These are phyloP conservation scores for Plasmodium billcollinsi DNA, from an alignment of 169 alveolate genomes.

Conservation along the genomic window DNA sequence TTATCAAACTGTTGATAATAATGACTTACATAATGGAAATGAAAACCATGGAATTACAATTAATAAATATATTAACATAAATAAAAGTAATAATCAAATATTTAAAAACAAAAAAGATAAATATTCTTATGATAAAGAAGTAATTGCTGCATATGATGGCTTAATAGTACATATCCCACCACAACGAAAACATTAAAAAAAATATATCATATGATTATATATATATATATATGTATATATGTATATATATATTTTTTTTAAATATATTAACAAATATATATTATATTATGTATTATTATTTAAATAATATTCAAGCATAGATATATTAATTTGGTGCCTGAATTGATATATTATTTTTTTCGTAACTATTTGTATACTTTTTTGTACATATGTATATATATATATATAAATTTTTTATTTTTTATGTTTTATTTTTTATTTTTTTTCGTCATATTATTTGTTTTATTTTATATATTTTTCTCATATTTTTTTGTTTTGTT, in stretches of 20 bases:
- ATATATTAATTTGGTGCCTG: no score
- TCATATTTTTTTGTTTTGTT: no score
- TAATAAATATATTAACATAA: not conserved
- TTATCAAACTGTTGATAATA: not conserved
- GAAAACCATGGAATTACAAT: not conserved
- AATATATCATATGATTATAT: not conserved
- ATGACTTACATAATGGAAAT: not conserved
- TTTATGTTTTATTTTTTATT: no score
- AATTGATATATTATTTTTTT: not conserved
- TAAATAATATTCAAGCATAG: not conserved
- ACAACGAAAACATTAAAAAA: slow-evolving; percentile 13
- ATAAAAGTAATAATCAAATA: not conserved
- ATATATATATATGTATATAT: not conserved
- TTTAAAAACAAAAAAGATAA: not conserved
- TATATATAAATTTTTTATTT: not conserved
- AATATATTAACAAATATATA: not conserved
- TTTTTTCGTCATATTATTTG: no score
- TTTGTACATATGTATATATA: not conserved
- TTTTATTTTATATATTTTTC: no score
- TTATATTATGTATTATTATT: not conserved
- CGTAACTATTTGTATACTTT: not conserved
- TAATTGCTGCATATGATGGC: slow-evolving; percentile 72
- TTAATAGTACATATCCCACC: slow-evolving; percentile 50
- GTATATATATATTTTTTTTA: not conserved
- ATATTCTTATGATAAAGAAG: not conserved